These are phyloP conservation scores for Apiospora aurea DNA, from an alignment of 2,329 filamentous ascomycete genomes.

Conservation along the genomic window DNA sequence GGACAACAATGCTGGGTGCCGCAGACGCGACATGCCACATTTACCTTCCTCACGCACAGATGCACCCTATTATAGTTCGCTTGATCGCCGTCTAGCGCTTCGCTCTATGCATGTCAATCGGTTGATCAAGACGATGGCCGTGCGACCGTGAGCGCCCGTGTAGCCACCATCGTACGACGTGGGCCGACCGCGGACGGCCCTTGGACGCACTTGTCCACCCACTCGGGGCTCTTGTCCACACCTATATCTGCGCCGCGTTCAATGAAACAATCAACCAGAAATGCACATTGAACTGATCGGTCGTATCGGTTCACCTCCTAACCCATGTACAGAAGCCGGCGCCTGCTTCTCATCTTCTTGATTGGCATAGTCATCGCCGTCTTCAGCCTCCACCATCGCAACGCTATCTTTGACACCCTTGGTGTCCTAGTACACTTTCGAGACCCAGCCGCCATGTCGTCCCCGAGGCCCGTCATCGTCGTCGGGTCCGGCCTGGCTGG, in stretches of 20 bases:
- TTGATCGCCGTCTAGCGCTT: not conserved
- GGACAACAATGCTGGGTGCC: not conserved
- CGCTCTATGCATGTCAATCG: not conserved
- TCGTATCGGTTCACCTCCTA: not conserved
- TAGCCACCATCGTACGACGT: slow-evolving; percentile 15
- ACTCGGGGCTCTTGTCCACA: not conserved
- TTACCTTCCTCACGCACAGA: not conserved
- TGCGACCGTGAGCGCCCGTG: not conserved
- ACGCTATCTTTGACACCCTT: not conserved
- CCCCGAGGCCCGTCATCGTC: slow-evolving; percentile 54
- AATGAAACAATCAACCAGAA: not conserved
- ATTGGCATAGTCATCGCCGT: slow-evolving; percentile 4
- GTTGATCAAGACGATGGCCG: not conserved
- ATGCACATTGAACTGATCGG: not conserved
- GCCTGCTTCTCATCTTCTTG: slow-evolving; percentile 7
- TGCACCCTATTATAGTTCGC: not conserved
- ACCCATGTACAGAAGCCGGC: not conserved
- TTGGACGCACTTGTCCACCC: not conserved
- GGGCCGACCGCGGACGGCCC: not conserved
- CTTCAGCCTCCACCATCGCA: slow-evolving; percentile 2
- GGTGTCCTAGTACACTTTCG: not conserved
- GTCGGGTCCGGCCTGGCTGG: slow-evolving; percentile 72
- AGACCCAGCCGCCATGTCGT: not conserved
- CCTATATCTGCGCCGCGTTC: not conserved
- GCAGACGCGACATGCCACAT: not conserved